Conservation (phyloP, 768 basidiomycete species). For the Pleurotus platypus region DNA sequence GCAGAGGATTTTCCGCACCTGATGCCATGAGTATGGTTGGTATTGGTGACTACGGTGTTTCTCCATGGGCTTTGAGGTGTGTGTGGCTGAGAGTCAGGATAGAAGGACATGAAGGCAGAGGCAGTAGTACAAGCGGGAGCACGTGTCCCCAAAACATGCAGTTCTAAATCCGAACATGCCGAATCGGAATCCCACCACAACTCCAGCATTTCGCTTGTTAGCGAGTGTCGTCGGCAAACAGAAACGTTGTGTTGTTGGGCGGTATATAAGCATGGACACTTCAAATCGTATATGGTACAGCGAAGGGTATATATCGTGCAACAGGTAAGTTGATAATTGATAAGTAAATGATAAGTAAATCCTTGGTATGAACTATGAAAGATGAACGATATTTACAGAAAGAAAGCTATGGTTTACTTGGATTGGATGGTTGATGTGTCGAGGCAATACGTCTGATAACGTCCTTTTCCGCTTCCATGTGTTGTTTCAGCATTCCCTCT, state of each 20-base stretch:
- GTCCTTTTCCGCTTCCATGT: constrained; percentile 82
- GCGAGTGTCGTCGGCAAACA: no score
- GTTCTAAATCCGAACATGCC: background rate
- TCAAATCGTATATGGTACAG: constrained; percentile 6
- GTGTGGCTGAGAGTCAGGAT: constrained; percentile 4
- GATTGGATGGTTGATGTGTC: constrained; percentile 18
- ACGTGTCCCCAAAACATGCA: constrained; percentile 9
- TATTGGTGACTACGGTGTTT: constrained; percentile 35
- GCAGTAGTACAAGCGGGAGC: background rate
- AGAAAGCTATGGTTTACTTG: constrained; percentile 15
- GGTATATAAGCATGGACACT: background rate
- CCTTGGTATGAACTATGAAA: constrained; percentile 16
- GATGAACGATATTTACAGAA: constrained; percentile 11
- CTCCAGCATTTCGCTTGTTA: background rate
- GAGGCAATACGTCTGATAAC: constrained; percentile 73
- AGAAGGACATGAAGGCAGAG: constrained; percentile 6
- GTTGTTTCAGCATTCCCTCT: constrained; percentile 78
- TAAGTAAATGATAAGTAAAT: constrained; percentile 21
- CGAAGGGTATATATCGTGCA: constrained; percentile 9
- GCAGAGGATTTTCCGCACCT: constrained; percentile 43
- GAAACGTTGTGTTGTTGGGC: no score
- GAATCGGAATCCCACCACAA: background rate
- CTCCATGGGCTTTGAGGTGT: constrained; percentile 26
- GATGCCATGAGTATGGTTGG: constrained; percentile 79
- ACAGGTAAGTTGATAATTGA: background rate